Percentiles rank a stretch among this genome's conserved stretches.
Evolutionary conservation across 1,284 basidiomycete genomes (phyloP).

Genomic region (Crucibulum parvulum): DNA sequence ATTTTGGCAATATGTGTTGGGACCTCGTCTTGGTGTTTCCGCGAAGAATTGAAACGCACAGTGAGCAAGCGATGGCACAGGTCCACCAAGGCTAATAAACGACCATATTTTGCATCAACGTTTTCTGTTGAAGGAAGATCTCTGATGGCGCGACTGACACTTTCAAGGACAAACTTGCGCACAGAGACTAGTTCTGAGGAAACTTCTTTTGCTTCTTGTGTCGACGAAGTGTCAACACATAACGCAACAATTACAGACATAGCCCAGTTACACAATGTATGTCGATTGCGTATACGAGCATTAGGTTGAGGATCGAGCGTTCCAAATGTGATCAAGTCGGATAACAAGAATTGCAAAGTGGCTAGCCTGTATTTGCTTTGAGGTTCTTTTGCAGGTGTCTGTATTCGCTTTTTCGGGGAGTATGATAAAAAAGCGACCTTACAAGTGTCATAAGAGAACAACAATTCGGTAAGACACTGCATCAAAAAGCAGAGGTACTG

Average conservation of each 20-base stretch:
- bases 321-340: conserved; percentile 82
- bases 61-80: conserved; percentile 90
- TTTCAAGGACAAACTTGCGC: conserved; percentile 91
- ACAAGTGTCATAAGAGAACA: conserved; percentile 93
- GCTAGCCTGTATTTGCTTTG: conserved; percentile 61
- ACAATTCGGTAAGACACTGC: conserved; percentile 90
- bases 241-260: conserved; percentile 92
- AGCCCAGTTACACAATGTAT: conserved; percentile 85
- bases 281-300: conserved; percentile 58
- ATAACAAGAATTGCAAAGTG: conserved; percentile 80
- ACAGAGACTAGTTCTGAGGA: conserved; percentile 83
- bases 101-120: conserved; percentile 85
- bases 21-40: conserved; percentile 80
- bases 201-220: conserved; percentile 78
- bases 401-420: conserved; percentile 70
- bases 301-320: conserved; percentile 68
- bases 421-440: conserved; percentile 89
- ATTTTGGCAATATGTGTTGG: conserved; percentile 95
- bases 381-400: conserved; percentile 68
- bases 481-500: conserved; percentile 89
- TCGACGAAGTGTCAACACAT: conserved; percentile 81
- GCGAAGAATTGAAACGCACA: conserved; percentile 69
- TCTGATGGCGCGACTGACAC: conserved; percentile 87
- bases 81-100: conserved; percentile 88
- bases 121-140: conserved; percentile 76